Base-by-base conservation (phyloP, 768 basidiomycete species). In the Podaxis rugospora region DNA sequence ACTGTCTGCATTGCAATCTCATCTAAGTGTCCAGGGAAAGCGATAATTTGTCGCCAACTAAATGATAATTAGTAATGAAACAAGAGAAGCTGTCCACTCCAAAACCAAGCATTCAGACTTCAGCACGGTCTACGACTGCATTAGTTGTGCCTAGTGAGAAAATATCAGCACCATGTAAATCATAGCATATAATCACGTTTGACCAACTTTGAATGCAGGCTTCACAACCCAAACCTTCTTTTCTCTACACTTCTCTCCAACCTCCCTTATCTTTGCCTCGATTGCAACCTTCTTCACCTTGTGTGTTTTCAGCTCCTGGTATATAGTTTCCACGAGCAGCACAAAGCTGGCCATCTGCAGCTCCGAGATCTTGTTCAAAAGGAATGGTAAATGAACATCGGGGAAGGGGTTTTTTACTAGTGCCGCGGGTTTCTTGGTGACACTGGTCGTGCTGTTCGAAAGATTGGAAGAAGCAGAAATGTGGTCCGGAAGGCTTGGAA, bases 261-360 rank as follows among this genome's bases (percentile, higher is more conserved):
- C 81, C 71, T 93, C 90, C 50, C 83, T 79, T 39, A 95, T 78
- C 70, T 93, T 93, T 2, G 85, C 86, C 71, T 92, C 90, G 49
- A 95, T 86, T 3, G 90, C 85, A 53, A 87, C 89, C 79, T 93
- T 94, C 77, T 88, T 92, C 63, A 93, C 82, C 59, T 87, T 88
- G 64, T 88, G 75, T n/a, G 70, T 72, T 35, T 83, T 83, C 42
- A 93, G 76, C 27, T 88, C 88, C 63, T 87, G 83, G 66, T 87
- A 83, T 64, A 93, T 80, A 6, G 83, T 79, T 62, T 93, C 92
- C 0, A 93, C 81, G 28, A 95, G 82, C 57, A 85, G 80, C 6
- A 78, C 79, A 25, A 92, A 76, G 63, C 78, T 92, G 6, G 81
- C 76, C 0, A 88, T 84, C 55, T 84, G 80, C 18, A 91, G 75